phyloP scores from a whole-genome alignment of 495 filamentous ascomycete species.

The Aspergillus indologenus region DNA sequence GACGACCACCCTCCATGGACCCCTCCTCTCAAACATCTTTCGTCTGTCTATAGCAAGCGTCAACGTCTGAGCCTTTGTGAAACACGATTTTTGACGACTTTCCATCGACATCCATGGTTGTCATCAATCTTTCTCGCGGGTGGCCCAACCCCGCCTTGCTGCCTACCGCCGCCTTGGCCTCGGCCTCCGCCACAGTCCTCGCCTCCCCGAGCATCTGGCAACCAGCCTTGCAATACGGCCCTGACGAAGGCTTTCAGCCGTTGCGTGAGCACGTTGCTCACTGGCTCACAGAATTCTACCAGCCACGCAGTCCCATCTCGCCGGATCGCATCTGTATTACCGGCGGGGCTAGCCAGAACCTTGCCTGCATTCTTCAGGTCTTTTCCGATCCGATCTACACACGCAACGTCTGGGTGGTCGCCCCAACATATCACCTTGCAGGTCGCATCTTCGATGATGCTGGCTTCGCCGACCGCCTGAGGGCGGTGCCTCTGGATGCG shows the following conservation, averaged over 20 bases:
- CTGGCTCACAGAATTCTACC: slow-evolving; percentile 69
- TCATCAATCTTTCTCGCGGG: slow-evolving; percentile 64
- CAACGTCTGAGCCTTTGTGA: too few species aligned
- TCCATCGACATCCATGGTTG: slow-evolving; percentile 8
- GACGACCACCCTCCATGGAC: too few species aligned
- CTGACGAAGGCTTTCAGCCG: slow-evolving; percentile 69
- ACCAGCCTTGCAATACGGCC: slow-evolving; percentile 69
- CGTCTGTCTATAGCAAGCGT: too few species aligned
- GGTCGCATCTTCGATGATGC: slow-evolving; percentile 77
- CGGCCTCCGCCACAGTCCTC: slow-evolving; percentile 55
- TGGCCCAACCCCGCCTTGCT: slow-evolving; percentile 71
- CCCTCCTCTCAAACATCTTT: background rate
- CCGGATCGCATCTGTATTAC: slow-evolving; percentile 72
- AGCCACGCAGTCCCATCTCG: slow-evolving; percentile 36
- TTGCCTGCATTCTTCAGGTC: slow-evolving; percentile 67
- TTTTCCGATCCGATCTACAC: slow-evolving; percentile 79
- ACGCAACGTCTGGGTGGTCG: slow-evolving; percentile 70
- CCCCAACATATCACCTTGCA: slow-evolving; percentile 77
- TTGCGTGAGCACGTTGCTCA: slow-evolving; percentile 59
- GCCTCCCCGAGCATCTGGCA: slow-evolving; percentile 52
- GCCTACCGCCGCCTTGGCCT: slow-evolving; percentile 55
- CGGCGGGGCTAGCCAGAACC: slow-evolving; percentile 72
- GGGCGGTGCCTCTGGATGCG: slow-evolving; percentile 68
- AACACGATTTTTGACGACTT: background rate
- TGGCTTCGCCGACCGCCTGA: slow-evolving; percentile 59